Evolutionary conservation across 176 grass and related monocot genomes (phyloP), one percentile per base, ranked within the genome.

Genomic region (Dendrocalamus sinicus): DNA sequence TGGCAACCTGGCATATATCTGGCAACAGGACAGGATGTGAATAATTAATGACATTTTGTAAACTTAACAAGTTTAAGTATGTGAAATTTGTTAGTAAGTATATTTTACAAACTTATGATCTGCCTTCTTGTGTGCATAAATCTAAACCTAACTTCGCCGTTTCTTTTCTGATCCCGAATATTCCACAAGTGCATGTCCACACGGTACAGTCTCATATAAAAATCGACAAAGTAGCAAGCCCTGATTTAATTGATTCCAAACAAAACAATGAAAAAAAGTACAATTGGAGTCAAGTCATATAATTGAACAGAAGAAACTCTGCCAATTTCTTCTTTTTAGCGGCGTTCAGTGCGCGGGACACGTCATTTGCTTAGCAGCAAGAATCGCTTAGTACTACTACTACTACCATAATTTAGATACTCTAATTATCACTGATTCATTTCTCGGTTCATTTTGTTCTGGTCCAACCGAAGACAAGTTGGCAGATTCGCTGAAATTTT

Each of bases 401-500:
- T 17, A 22, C 37, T 0, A 44, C 2, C 8, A 59, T 19, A 19
- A 35, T 60, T 19, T 15, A 20, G 57, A 8, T 40, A 46, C 12
- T 50, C 12, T 50, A 14, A 50, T 50, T 14, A 50, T 50, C 47
- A 50, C 2, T 45, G 47, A 50, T 20, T 37, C 41, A 8, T 16
- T 62, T 22, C 26, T 2, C 9, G 12, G 26, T 9, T 6, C 50
- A 47, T 14, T 2, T 59, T 75, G 47, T 68, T 60, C 3, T 22
- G 17, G 24, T 7, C 19, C 41, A 74, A 52, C 66, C 50, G 63
- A 60, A 19, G 61, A 62, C 52, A 22, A 51, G 51, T 2, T 68
- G 61, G 82, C 52, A 53, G 52, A 76, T 81, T 76, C 16, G 22
- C 44, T 43, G 67, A 74, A 50, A 67, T 50, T 50, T 37, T 19